Percentiles rank a stretch among this genome's conserved stretches.
Evolutionary conservation across 306 rosid species (phyloP).

Genomic region (Lablab purpureus): DNA sequence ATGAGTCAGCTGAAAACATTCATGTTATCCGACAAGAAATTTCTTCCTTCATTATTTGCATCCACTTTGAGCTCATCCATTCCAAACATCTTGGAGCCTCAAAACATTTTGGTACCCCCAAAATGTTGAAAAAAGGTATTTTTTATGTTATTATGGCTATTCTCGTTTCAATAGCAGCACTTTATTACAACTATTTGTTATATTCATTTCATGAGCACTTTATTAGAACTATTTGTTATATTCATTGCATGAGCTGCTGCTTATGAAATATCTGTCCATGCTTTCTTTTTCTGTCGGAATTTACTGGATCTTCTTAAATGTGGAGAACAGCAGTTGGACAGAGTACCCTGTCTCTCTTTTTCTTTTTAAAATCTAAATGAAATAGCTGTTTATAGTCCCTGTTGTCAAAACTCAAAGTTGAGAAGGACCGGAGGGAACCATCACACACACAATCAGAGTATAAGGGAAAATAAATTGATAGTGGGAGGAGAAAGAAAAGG

Average conservation of each 20-base stretch:
- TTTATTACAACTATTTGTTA: constrained; percentile 25
- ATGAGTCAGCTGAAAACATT: constrained; percentile 79
- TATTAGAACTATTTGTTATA: too few species aligned
- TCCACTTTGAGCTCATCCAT: constrained; percentile 70
- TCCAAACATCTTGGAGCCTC: constrained; percentile 4
- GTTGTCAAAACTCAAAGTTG: too few species aligned
- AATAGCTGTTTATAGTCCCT: too few species aligned
- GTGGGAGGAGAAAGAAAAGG: neutral
- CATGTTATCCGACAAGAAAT: constrained; percentile 73
- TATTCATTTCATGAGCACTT: too few species aligned
- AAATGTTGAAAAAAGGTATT: constrained; percentile 76
- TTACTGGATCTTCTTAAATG: neutral
- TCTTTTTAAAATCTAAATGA: neutral
- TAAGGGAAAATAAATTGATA: neutral
- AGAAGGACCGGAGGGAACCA: neutral
- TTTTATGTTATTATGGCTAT: constrained; percentile 6
- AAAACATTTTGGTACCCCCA: constrained; percentile 69
- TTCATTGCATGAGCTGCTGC: constrained; percentile 33
- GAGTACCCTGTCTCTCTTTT: too few species aligned
- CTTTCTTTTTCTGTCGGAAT: constrained; percentile 19
- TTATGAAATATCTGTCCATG: constrained; percentile 13
- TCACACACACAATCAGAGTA: neutral
- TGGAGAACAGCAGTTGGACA: neutral
- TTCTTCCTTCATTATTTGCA: constrained; percentile 76
- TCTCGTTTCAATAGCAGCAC: constrained; percentile 10